Conservation (phyloP, 176 grass and related monocot species). For the Musa beccarii region DNA sequence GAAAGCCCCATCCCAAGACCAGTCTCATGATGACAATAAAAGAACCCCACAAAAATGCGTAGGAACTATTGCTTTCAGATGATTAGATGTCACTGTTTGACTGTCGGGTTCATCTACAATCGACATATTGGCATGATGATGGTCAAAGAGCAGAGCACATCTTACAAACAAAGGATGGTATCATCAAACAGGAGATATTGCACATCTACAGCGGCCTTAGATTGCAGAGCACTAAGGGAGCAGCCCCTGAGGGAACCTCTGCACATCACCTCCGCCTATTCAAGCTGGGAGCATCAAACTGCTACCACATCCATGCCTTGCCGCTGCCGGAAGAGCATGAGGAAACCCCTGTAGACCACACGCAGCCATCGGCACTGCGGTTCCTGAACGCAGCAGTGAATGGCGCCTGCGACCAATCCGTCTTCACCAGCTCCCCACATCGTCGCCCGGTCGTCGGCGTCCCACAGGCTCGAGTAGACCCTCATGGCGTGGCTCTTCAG, state of each 20-base stretch:
- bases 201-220: neutral
- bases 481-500: conserved; percentile 45
- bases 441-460: conserved; percentile 7
- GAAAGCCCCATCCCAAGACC: too few relatives aligned
- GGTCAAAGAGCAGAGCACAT: too few relatives aligned
- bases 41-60: too few relatives aligned
- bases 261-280: conserved; percentile 33
- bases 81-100: too few relatives aligned
- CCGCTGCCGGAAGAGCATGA: neutral
- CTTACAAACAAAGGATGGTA: too few relatives aligned
- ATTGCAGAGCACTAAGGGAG: neutral
- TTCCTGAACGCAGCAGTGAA: conserved; percentile 46
- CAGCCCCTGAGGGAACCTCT: neutral
- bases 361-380: conserved; percentile 32
- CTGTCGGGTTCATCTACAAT: too few relatives aligned
- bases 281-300: conserved; percentile 63
- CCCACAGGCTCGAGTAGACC: conserved; percentile 65
- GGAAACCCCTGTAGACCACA: conserved; percentile 8
- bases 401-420: conserved; percentile 16
- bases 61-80: too few relatives aligned
- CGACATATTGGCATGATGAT: too few relatives aligned
- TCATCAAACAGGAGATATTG: too few relatives aligned
- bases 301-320: conserved; percentile 35
- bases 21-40: too few relatives aligned
- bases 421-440: conserved; percentile 55